These are phyloP conservation scores for Pezicula neosporulosa DNA, from an alignment of 2,329 filamentous ascomycete genomes.

Conservation along the genomic window DNA sequence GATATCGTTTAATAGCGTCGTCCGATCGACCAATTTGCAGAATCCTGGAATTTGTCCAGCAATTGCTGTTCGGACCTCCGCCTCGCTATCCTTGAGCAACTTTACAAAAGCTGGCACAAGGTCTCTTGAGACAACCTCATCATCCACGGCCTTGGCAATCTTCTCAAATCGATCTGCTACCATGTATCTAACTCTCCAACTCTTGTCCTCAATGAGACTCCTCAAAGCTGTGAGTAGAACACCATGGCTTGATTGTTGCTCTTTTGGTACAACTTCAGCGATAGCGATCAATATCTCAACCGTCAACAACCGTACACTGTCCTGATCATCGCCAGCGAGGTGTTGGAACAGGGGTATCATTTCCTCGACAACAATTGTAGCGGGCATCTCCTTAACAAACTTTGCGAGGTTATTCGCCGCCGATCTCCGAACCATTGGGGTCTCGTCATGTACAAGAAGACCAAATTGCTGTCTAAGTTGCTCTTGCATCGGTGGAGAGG, in stretches of 20 bases:
- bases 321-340: slow-evolving; percentile 92
- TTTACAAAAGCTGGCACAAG: slow-evolving; percentile 96
- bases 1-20: slow-evolving; percentile 88
- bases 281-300: slow-evolving; percentile 96
- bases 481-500: slow-evolving; percentile 83
- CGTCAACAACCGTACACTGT: slow-evolving; percentile 92
- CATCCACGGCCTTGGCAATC: slow-evolving; percentile 98
- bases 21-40: slow-evolving; percentile 83
- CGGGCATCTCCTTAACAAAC: slow-evolving; percentile 95
- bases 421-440: slow-evolving; percentile 97
- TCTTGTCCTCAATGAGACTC: slow-evolving; percentile 97
- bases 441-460: slow-evolving; percentile 94
- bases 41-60: slow-evolving; percentile 98
- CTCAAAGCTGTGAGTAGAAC: slow-evolving; percentile 87
- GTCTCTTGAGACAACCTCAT: slow-evolving; percentile 91
- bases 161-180: slow-evolving; percentile 98
- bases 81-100: slow-evolving; percentile 95
- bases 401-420: slow-evolving; percentile 94
- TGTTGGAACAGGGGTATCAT: slow-evolving; percentile 99
- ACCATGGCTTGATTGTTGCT: slow-evolving; percentile 94
- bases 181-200: slow-evolving; percentile 99
- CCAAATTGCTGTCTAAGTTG: slow-evolving; percentile 88
- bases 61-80: slow-evolving; percentile 94
- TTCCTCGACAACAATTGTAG: slow-evolving; percentile 88
- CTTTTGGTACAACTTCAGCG: slow-evolving; percentile 94